Base-by-base conservation (phyloP, 1,284 basidiomycete genomes). In the Pseudozyma hubeiensis region DNA sequence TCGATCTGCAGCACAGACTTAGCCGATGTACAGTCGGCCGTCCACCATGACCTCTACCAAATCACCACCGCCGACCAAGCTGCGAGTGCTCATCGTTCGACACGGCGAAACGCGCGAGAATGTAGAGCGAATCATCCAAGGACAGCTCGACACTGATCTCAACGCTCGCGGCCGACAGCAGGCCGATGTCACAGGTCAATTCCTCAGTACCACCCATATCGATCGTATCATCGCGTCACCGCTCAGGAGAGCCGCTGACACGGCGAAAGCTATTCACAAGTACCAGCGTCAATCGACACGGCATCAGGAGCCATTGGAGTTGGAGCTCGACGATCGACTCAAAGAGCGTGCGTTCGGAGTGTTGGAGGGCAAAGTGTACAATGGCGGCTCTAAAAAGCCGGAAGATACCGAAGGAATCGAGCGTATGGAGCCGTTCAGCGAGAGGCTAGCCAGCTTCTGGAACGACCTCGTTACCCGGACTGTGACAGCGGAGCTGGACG, bases 91-190 rank as follows among this genome's bases (percentile, higher is more conserved):
- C 34, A 61, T 84, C 39, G 69, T 83, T 35, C 73, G 81, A 5
- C 82, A 83, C 56, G 81, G 81, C 37, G 82, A 84, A 54, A 84
- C 82, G 40, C 62, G 76, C 39, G 71, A 80, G 24, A 84, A 84
- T 49, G 82, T 82, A 31, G 50, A 60, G 37, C 75, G 80, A 29
- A 80, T 83, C 69, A 79, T 84, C 31, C 82, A 84, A 51, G 82
- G 82, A 9, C 82, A 82, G 48, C 71, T 83, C 24, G 82, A 84
- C 41, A 84, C 80, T 14, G 48, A 67, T 16, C 76, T 84, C 44
- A 83, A 84, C 53, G 61, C 45, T 4, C 49, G 63, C 17, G 82
- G 82, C 8, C 51, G 70, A 1, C 41, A 46, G 29, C 82, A 84
- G 52, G 82, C 82, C n/a, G 52, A 66, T 1, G 10, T 58, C 39